Base-by-base conservation (phyloP, 441 rosid genomes). In the Arabidopsis lyrata region DNA sequence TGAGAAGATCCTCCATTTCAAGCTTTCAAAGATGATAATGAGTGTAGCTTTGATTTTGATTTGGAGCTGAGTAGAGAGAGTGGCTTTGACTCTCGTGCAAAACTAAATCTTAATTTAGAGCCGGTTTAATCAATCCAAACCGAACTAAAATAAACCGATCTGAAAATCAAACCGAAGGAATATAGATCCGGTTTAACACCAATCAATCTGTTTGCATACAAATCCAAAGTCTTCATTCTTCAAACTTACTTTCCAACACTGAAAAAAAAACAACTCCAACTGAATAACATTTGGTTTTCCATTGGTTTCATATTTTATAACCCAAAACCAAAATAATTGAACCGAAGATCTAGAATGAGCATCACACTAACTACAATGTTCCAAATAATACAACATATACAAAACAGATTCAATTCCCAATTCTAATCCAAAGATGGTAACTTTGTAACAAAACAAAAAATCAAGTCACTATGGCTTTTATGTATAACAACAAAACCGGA, bases 1-100 rank as follows among this genome's bases (percentile, higher is more conserved):
- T 70, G 67, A 86, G 20, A 58, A 85, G 86, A 92, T 89, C 89
- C 72, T 89, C 89, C 72, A 88, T 76, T 32, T 71, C 57, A 63
- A 83, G 78, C 68, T 48, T 73, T 49, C 2, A 88, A 84, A 68
- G 86, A 75, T 44, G 72, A 6, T 11, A 67, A 15, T 74, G 82
- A 58, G 42, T 48, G 29, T 58, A 41, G 57, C 27, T 22, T 22
- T 22, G 27, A 24, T 2, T 24, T 24, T 24, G 16, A 53, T 10
- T 16, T 24, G 52, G 57, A 47, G 57, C 32, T 22, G 48, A 73
- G 22, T 35, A 18, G 2, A 16, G 2, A 16, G 14, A 29, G 14
- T 63, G 56, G 50, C 42, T 65, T 73, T 65, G 42, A 61, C 66
- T 61, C 66, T 42, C 0, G 2, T 4, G 35, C 36, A 54, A 4